These are phyloP conservation scores for Wickerhamiella slavikovae DNA, from an alignment of 805 yeast genomes.

Conservation along the genomic window DNA sequence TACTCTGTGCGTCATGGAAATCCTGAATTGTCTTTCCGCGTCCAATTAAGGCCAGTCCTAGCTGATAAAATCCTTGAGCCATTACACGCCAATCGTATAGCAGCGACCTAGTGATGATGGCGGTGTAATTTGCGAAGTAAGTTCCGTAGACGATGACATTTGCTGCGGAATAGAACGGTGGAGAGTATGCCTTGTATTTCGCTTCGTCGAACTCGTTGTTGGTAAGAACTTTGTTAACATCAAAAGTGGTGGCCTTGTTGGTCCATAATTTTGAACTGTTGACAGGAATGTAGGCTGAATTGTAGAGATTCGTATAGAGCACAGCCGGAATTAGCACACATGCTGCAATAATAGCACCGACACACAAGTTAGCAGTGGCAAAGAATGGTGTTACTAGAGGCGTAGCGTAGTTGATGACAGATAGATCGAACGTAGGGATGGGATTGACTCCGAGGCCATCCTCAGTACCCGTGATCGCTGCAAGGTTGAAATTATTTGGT, in stretches of 20 bases:
- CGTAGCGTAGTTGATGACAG: conserved; percentile 25
- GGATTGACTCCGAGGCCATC: conserved; percentile 38
- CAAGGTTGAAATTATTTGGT: conserved; percentile 32
- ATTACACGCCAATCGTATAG: conserved; percentile 23
- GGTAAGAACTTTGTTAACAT: conserved; percentile 25
- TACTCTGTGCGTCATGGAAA: conserved; percentile 27
- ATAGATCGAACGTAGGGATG: conserved; percentile 31
- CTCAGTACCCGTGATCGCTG: conserved; percentile 41
- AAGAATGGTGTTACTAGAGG: conserved; percentile 25
- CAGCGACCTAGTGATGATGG: conserved; percentile 27
- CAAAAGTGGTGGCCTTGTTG: conserved; percentile 25
- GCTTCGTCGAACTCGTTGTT: conserved; percentile 23
- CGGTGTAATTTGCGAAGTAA: conserved; percentile 29
- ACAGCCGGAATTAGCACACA: conserved; percentile 7
- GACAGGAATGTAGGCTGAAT: conserved; percentile 32
- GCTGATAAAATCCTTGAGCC: conserved; percentile 11
- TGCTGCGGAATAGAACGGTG: conserved; percentile 46
- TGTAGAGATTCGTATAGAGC: conserved; percentile 28
- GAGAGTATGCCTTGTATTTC: conserved; percentile 34
- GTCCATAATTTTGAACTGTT: conserved; percentile 23
- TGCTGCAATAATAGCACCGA: conserved; percentile 18
- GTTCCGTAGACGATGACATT: conserved; percentile 37
- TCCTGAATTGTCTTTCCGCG: conserved; percentile 7
- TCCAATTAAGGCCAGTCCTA: conserved; percentile 2
- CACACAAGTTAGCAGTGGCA: conserved; percentile 16